Evolutionary conservation across 2,329 filamentous ascomycete species (phyloP), one percentile per base, ranked within the genome.

Genomic region (Alternaria triticimaculans): DNA sequence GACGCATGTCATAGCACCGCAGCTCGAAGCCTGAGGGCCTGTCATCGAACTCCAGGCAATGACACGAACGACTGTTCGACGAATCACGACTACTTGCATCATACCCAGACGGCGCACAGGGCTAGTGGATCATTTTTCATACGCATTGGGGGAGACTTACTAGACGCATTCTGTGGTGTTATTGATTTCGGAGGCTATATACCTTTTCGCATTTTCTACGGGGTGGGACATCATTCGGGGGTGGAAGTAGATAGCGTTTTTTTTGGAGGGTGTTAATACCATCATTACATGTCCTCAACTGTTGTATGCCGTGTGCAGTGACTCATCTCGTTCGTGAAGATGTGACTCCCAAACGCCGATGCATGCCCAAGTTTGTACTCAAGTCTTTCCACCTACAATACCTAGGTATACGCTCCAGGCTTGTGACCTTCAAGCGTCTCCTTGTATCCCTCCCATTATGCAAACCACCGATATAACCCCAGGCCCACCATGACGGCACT

Each of bases 401-500:
- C 33, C 33, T 37, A 37, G 33, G 33, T 37, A 37, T 14, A 15
- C 20, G 12, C 25, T 23, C 12, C 12, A 15, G 21, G 45, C 15
- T 48, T 48, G 45, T 25, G 23, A n/a, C 21, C 45, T 21, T 48
- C 21, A 9, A n/a, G 21, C 23, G n/a, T 26, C 12, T 49, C 23
- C 15, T n/a, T 26, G 5, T 18, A 14, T 12, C 45, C 15, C 23
- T 25, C 49, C 15, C 20, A 7, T 70, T 60, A 78, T n/a, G 72
- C 75, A 77, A 78, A 76, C 80, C 76, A 78, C 49, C 81, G 69
- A 62, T 84, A 85, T 25, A 81, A 72, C 3, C 83, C 83, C 72
- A 84, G 44, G 3, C 81, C 82, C 7, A 84, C 80, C 72, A 84
- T 71, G 6, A 74, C 72, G 2, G 76, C 76, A 33, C 80, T 79